Percentiles rank a stretch among this genome's conserved stretches.
These are phyloP conservation scores for Starmera quercuum DNA, from an alignment of 805 yeast species.

Conservation along the genomic window DNA sequence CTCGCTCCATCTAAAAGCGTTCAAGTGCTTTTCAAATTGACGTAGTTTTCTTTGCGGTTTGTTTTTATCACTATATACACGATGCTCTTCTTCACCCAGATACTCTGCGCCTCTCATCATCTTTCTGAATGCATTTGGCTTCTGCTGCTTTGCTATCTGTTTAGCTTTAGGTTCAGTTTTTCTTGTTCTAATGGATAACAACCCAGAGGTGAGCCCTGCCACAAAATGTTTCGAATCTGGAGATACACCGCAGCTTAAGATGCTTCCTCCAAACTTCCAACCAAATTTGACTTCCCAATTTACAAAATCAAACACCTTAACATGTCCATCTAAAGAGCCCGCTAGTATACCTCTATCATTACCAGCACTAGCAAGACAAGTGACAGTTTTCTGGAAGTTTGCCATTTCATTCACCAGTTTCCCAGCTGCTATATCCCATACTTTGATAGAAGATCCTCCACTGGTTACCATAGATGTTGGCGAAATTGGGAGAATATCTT, in stretches of 20 bases:
- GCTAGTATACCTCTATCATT: slow-evolving; percentile 79
- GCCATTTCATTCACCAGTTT: slow-evolving; percentile 60
- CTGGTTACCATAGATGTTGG: slow-evolving; percentile 69
- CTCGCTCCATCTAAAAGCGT: slow-evolving; percentile 87
- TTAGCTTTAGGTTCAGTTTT: slow-evolving; percentile 54
- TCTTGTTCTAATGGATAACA: slow-evolving; percentile 82
- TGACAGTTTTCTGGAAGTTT: slow-evolving; percentile 91
- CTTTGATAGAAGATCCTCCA: slow-evolving; percentile 75
- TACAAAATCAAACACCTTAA: slow-evolving; percentile 79
- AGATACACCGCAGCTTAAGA: slow-evolving; percentile 80
- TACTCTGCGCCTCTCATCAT: slow-evolving; percentile 91
- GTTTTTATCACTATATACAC: slow-evolving; percentile 51
- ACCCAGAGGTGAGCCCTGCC: slow-evolving; percentile 86
- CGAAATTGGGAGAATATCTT: slow-evolving; percentile 67
- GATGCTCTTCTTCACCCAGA: slow-evolving; percentile 81
- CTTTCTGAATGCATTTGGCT: slow-evolving; percentile 61
- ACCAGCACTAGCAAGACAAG: slow-evolving; percentile 61
- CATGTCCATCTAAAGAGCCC: slow-evolving; percentile 96
- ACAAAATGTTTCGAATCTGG: slow-evolving; percentile 85
- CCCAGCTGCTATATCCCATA: slow-evolving; percentile 89
- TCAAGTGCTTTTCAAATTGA: slow-evolving; percentile 75
- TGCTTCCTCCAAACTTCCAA: slow-evolving; percentile 96
- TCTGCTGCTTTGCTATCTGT: slow-evolving; percentile 41
- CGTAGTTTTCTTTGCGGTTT: slow-evolving; percentile 56
- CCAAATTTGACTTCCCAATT: slow-evolving; percentile 90